Evolutionary conservation across 2,329 filamentous ascomycete species (phyloP), one percentile per base, ranked within the genome.

Genomic region (Calonectria pauciramosa): DNA sequence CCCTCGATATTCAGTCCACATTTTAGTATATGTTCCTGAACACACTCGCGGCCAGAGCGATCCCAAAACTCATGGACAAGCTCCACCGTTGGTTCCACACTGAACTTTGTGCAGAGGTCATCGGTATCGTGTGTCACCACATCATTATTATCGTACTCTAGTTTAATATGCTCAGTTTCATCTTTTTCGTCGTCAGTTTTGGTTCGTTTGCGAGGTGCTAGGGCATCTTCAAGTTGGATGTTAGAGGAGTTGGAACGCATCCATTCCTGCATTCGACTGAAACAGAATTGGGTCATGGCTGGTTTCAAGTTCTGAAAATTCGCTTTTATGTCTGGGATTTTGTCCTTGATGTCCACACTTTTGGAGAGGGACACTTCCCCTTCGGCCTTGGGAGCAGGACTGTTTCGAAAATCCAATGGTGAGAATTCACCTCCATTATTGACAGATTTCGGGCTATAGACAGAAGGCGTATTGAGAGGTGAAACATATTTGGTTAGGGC

Each of bases 31-130:
- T 41, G 13, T 4, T 63, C n/a, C 1, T 23, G 14, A 0, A 63
- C 56, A 5, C 23, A 26, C 16, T 63, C 34, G 0, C 16, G 23
- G 34, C 56, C 56, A 6, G 13, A 28, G 1, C 23, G 11, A 7
- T 16, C 16, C 56, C 56, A 63, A 2, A 63, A 63, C 8, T 41
- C n/a, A 9, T 41, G 14, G 16, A 63, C n/a, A 16, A 28, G 10
- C 2, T 23, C 16, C 10, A 18, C 13, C 5, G 56, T 41, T 20
- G 56, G 56, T 10, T 63, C n/a, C 16, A 18, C n/a, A 10, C 14
- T 11, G 7, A 16, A 3, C 7, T 18, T 10, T 8, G 10, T 14
- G 14, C 23, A 9, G 6, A 7, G 0, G 0, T 9, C 4, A 10
- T 20, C 23, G 2, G 34, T 20, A 20, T 20, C 11, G 16, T 20